Percentiles rank a stretch among this genome's conserved stretches.
Conservation (phyloP, 345 rosid species). For the Odontarrhena argentea region DNA sequence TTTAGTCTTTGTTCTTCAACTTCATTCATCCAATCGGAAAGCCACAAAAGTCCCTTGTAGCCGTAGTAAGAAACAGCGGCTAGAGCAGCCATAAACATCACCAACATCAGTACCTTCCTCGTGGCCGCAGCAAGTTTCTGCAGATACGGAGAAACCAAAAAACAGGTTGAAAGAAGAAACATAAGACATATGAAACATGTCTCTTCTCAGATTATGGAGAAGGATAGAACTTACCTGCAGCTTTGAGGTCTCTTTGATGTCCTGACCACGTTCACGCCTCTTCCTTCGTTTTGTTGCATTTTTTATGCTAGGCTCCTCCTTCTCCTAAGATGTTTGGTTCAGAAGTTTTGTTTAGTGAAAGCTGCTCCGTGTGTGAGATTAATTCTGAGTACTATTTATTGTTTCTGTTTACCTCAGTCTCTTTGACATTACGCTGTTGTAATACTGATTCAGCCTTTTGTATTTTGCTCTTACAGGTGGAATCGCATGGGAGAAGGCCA, state of each 20-base stretch:
- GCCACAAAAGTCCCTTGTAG: constrained; percentile 76
- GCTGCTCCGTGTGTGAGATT: constrained; percentile 3
- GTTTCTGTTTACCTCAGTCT: constrained; percentile 55
- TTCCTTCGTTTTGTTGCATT: constrained; percentile 63
- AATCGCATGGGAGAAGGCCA: constrained; percentile 78
- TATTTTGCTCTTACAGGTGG: constrained; percentile 65
- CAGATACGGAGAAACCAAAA: constrained; percentile 29
- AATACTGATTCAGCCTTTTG: constrained; percentile 58
- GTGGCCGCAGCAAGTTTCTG: constrained; percentile 57
- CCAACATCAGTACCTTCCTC: constrained; percentile 51
- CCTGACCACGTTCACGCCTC: constrained; percentile 60
- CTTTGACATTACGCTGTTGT: constrained; percentile 66
- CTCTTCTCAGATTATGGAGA: background rate
- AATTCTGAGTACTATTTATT: background rate
- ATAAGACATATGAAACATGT: constrained; percentile 1
- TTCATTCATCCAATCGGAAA: constrained; percentile 89
- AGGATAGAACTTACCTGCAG: constrained; percentile 52
- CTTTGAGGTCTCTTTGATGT: constrained; percentile 51
- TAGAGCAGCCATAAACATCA: constrained; percentile 42
- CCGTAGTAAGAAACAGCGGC: constrained; percentile 58
- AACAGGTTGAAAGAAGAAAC: background rate
- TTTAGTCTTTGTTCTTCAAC: constrained; percentile 61
- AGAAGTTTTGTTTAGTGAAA: background rate
- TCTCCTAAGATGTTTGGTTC: constrained; percentile 48
- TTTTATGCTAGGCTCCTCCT: constrained; percentile 51